Percentiles rank a stretch among this genome's conserved stretches.
Conservation (phyloP, 2,329 filamentous ascomycete species). For the Venturia asperata region DNA sequence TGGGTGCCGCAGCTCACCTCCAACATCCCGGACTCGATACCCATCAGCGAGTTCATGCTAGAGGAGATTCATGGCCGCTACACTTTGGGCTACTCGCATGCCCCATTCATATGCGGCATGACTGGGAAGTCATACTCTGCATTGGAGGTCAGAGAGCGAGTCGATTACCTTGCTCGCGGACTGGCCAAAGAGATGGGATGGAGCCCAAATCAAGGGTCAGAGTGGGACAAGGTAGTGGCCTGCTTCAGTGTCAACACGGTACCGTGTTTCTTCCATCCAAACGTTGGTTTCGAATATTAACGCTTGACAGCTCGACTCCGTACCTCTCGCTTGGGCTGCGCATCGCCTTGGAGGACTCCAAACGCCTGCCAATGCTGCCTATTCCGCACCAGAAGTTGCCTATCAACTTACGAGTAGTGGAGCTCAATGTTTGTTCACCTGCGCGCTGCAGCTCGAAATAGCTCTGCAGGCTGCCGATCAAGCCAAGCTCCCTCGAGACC, state of each 20-base stretch:
- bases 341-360: conserved; percentile 69
- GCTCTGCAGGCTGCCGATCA: conserved; percentile 58
- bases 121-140: conserved; percentile 61
- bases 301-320: conserved; percentile 57
- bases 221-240: conserved; percentile 75
- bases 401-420: conserved; percentile 65
- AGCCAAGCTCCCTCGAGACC: conserved; percentile 54
- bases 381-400: conserved; percentile 61
- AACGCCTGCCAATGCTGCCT: conserved; percentile 68
- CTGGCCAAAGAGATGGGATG: conserved; percentile 66
- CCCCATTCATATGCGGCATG: conserved; percentile 71
- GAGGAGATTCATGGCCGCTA: conserved; percentile 62
- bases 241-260: conserved; percentile 78
- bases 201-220: conserved; percentile 59
- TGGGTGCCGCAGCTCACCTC: conserved; percentile 56
- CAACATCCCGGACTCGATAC: conserved; percentile 64
- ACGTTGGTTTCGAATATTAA: not conserved
- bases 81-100: conserved; percentile 54
- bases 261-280: conserved; percentile 26
- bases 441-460: conserved; percentile 56
- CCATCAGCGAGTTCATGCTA: conserved; percentile 70
- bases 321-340: conserved; percentile 65
- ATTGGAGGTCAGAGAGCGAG: conserved; percentile 56
- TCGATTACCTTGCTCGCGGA: conserved; percentile 60
- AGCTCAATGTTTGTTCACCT: conserved; percentile 66